Evolutionary conservation across 2,329 filamentous ascomycete species (phyloP).

Genomic region (Dactylellina drechsleri): DNA sequence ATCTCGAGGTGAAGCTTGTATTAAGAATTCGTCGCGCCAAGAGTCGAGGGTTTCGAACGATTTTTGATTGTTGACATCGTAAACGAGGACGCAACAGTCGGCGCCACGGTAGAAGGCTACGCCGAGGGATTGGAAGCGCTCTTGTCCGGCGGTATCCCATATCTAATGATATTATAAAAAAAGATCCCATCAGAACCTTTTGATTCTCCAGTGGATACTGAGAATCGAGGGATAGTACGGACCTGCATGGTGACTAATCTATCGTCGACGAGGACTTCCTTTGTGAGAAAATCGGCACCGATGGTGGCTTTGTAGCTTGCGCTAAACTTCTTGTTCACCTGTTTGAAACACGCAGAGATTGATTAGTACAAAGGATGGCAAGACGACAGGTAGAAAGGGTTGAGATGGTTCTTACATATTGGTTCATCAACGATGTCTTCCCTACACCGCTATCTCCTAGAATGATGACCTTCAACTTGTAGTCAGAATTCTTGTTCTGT

Average conservation of each 20-base stretch:
- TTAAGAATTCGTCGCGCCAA: conserved; percentile 98
- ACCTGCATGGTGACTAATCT: conserved; percentile 98
- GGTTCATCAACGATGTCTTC: conserved; percentile 99
- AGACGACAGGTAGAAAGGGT: not conserved
- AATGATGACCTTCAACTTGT: conserved; percentile 82
- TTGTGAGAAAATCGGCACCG: conserved; percentile 96
- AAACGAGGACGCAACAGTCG: conserved; percentile 97
- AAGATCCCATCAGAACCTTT: not conserved
- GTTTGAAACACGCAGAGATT: conserved; percentile 49
- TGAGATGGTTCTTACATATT: conserved; percentile 81
- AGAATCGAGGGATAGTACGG: conserved; percentile 58
- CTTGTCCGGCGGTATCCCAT: conserved; percentile 97
- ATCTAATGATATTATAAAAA: conserved; percentile 68
- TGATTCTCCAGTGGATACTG: not conserved
- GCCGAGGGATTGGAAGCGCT: conserved; percentile 95
- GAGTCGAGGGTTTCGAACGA: conserved; percentile 98
- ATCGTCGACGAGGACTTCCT: conserved; percentile 97
- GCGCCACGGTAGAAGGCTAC: conserved; percentile 97
- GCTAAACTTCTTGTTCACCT: conserved; percentile 99
- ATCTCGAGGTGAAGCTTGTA: conserved; percentile 94
- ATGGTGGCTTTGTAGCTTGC: conserved; percentile 99
- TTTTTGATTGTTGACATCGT: conserved; percentile 99
- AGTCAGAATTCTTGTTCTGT: conserved; percentile 56
- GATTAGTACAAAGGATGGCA: conserved; percentile 7
- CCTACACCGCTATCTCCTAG: conserved; percentile 98